Percentiles rank a stretch among this genome's conserved stretches.
Conservation (phyloP, 176 grass and related monocot species). For the Rhynchospora breviuscula region DNA sequence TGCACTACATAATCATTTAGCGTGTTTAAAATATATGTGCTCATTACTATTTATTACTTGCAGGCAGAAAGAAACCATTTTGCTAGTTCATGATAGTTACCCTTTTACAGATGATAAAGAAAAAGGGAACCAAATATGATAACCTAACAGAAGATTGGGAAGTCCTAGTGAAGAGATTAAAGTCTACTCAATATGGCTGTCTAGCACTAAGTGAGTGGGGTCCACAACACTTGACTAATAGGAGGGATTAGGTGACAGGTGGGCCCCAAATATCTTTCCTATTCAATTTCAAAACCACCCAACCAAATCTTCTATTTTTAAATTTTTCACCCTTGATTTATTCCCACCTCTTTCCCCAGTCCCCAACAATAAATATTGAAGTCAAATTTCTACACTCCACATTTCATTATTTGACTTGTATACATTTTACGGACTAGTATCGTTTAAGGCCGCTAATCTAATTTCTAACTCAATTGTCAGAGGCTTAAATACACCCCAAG, state of each 20-base stretch:
- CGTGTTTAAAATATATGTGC: background rate
- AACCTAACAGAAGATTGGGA: constrained; percentile 11
- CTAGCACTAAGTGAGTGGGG: constrained; percentile 48
- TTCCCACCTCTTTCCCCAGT: constrained; percentile 14
- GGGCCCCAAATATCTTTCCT: constrained; percentile 9
- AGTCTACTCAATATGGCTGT: constrained; percentile 30
- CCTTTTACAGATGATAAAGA: background rate
- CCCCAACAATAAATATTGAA: background rate
- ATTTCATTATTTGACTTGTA: background rate
- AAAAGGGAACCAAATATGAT: constrained; percentile 23
- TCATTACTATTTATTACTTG: background rate
- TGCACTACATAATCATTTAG: background rate
- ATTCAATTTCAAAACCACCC: constrained; percentile 61
- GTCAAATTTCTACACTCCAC: constrained; percentile 14
- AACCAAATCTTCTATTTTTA: constrained; percentile 48
- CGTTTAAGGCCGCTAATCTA: background rate
- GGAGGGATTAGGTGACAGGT: constrained; percentile 55
- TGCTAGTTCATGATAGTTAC: background rate
- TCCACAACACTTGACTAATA: constrained; percentile 58
- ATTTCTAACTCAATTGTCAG: background rate
- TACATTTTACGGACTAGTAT: background rate
- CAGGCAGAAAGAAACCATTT: background rate
- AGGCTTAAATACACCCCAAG: background rate
- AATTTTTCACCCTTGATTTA: constrained; percentile 15
- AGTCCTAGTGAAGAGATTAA: constrained; percentile 10